phyloP scores from a whole-genome alignment of 805 yeast genomes.

The Starmerella gropengiesseri region DNA sequence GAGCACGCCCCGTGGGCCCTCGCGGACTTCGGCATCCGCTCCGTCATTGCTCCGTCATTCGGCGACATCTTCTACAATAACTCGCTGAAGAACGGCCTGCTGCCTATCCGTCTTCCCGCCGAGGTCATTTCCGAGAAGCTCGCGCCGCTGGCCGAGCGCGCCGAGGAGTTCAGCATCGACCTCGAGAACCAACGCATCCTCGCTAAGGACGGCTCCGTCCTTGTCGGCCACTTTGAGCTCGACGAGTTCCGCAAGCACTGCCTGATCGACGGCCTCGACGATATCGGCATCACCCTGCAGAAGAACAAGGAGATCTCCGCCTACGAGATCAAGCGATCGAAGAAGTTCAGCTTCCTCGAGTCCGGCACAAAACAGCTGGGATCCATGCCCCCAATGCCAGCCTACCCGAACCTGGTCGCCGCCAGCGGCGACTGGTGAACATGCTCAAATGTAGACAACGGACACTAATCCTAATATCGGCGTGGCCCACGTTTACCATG shows the following conservation, averaged over 20 bases:
- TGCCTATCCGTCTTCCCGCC: slow-evolving; percentile 85
- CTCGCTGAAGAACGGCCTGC: slow-evolving; percentile 88
- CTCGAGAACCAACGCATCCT: slow-evolving; percentile 74
- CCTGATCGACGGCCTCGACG: slow-evolving; percentile 87
- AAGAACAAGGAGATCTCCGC: slow-evolving; percentile 65
- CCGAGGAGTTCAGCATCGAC: slow-evolving; percentile 64
- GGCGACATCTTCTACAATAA: slow-evolving; percentile 98
- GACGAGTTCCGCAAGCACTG: slow-evolving; percentile 93
- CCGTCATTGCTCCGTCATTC: slow-evolving; percentile 93
- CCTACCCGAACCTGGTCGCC: slow-evolving; percentile 16
- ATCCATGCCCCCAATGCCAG: slow-evolving; percentile 18
- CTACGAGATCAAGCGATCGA: slow-evolving; percentile 69
- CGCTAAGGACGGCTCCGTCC: slow-evolving; percentile 50
- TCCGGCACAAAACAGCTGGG: slow-evolving; percentile 48
- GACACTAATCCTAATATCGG: not conserved
- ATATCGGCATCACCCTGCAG: slow-evolving; percentile 88
- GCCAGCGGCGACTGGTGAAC: slow-evolving; percentile 20
- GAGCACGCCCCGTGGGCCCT: slow-evolving; percentile 99
- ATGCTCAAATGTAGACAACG: no score
- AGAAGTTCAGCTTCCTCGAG: slow-evolving; percentile 81
- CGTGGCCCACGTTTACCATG: no score
- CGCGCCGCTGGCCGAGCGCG: slow-evolving; percentile 68
- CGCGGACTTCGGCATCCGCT: slow-evolving; percentile 91
- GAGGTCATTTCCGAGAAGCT: slow-evolving; percentile 60
- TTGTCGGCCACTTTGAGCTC: slow-evolving; percentile 74